A percentile compares a stretch with the other conserved stretches of the same genome.
Conservation (phyloP, 2,329 filamentous ascomycete genomes). For the Tolypocladium paradoxum region DNA sequence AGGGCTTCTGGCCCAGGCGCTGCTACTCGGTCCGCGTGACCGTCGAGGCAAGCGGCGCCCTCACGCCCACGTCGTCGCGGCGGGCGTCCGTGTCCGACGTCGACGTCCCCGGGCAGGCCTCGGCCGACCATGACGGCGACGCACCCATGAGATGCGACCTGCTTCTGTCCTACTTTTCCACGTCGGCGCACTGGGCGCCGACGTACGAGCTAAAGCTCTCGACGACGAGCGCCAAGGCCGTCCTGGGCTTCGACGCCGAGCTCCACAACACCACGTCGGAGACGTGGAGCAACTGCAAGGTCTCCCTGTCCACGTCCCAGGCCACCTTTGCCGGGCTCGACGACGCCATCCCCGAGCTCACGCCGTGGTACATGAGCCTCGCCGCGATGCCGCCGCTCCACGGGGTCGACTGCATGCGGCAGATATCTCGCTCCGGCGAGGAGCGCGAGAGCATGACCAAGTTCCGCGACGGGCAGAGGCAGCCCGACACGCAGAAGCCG, state of each 20-base stretch:
- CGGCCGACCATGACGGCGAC: constrained; percentile 7
- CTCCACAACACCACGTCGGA: constrained; percentile 53
- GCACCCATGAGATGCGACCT: constrained; percentile 27
- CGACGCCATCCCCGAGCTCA: constrained; percentile 42
- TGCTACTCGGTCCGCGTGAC: constrained; percentile 38
- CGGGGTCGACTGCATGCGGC: constrained; percentile 8
- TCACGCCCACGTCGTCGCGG: constrained; percentile 34
- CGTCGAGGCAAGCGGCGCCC: constrained; percentile 28
- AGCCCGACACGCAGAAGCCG: constrained; percentile 1
- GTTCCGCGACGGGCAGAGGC: constrained; percentile 16
- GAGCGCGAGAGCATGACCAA: constrained; percentile 22
- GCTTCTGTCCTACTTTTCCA: constrained; percentile 48
- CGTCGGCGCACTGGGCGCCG: constrained; percentile 46
- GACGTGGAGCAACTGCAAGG: constrained; percentile 49
- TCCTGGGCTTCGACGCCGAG: constrained; percentile 50
- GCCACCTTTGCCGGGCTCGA: constrained; percentile 45
- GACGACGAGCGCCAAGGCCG: constrained; percentile 39
- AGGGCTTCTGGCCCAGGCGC: constrained; percentile 36
- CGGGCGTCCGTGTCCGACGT: constrained; percentile 39
- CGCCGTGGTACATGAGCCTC: constrained; percentile 46
- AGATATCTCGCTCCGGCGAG: constrained; percentile 26
- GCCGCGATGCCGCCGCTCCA: constrained; percentile 11
- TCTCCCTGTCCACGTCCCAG: constrained; percentile 54
- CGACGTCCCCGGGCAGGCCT: constrained; percentile 26
- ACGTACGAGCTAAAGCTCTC: constrained; percentile 53